These are phyloP conservation scores for Santalum album DNA, from an alignment of 164 flowering plant species.

Conservation along the genomic window DNA sequence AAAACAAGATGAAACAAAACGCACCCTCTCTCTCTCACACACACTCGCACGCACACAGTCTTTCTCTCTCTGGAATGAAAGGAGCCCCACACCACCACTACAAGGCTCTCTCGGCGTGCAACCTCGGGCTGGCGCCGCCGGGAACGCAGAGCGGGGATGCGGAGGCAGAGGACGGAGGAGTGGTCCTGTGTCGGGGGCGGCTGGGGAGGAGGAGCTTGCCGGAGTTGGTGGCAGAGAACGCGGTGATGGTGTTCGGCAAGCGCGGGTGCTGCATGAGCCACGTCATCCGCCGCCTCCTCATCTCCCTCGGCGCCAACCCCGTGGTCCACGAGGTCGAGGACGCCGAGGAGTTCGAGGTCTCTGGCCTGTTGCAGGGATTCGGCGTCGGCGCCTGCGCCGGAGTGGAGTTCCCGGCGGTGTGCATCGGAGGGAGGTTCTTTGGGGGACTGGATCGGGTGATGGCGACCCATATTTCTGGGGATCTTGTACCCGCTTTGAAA, in stretches of 20 bases:
- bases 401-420: constrained; percentile 31
- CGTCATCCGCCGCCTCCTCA: constrained; percentile 56
- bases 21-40: no score
- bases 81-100: no score
- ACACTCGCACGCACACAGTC: no score
- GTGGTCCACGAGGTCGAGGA: constrained; percentile 60
- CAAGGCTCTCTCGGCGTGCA: no score
- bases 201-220: constrained; percentile 5
- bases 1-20: no score
- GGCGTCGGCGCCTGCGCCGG: background rate
- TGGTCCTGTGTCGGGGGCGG: background rate
- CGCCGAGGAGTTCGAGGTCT: constrained; percentile 29
- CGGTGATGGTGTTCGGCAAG: constrained; percentile 52
- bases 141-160: no score
- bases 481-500: background rate
- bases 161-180: background rate
- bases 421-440: background rate
- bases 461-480: constrained; percentile 3
- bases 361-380: constrained; percentile 14
- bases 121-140: no score
- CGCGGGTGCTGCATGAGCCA: constrained; percentile 81
- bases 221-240: constrained; percentile 44
- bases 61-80: no score
- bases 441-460: constrained; percentile 1
- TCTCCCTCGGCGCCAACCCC: constrained; percentile 67